Base-by-base conservation (phyloP, 345 rosid species). In the Carallia brachiata region DNA sequence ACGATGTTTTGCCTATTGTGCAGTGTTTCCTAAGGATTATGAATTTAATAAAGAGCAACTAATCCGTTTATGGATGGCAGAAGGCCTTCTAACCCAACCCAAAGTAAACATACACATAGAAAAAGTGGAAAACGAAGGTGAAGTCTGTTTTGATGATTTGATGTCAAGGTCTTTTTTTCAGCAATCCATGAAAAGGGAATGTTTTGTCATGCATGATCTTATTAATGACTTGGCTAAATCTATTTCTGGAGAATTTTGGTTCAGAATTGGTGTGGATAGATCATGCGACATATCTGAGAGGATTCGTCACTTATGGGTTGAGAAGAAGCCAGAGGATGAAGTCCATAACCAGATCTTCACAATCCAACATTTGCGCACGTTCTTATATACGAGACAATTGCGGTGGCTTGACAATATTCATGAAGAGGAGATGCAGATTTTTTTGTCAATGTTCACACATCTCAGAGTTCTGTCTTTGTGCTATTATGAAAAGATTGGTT, bases 1-100 rank as follows among this genome's bases (percentile, higher is more conserved):
- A 52, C 54, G 7, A 4, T 75, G 78, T 52, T 75, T 75, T 37
- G 73, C 69, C 36, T 69, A 63, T 6, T 69, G 78, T 53, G 64
- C 78, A 53, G 13, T 67, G 7, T 67, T 68, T 55, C 77, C 77
- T 0, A 55, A 55, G 37, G 73, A n/a, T 2, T 58, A 68, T 18
- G 54, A 31, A 27, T 74, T 74, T 52, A 19, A 40, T 28, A 57
- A 62, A 65, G 65, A 69, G 1, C 53, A 69, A 64, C 28, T 74
- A 0, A 31, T 74, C 34, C 59, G 6, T 27, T 68, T 69, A 32
- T 75, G 78, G 78, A 75, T 75, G 61, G 73, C 69, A 28, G 65
- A 75, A 15, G 78, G 78, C 1, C 63, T 69, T 30, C 0, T 69
- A 6, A 13, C 19, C 6, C 52, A 34, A 50, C 27, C 63, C 1